Conservation (phyloP, 2,329 filamentous ascomycete species). For the Fusarium irregulare region DNA sequence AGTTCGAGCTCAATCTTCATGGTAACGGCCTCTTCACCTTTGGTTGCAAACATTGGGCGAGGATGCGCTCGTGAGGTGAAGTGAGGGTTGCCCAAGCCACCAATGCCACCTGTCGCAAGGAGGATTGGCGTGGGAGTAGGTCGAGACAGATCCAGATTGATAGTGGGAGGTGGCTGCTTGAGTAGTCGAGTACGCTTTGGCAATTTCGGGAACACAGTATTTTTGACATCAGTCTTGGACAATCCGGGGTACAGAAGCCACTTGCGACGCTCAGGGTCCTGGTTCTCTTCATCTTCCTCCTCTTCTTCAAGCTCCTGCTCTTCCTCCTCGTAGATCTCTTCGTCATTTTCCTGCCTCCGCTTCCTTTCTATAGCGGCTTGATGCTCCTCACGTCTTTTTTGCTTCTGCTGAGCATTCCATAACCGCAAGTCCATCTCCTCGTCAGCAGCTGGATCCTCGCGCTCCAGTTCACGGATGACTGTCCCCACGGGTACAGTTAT, state of each 20-base stretch:
- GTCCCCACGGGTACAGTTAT: constrained; percentile 94
- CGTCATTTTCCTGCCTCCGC: constrained; percentile 33
- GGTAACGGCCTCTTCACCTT: constrained; percentile 81
- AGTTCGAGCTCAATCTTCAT: constrained; percentile 89
- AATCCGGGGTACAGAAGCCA: constrained; percentile 90
- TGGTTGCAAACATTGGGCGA: constrained; percentile 88
- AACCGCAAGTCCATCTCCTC: constrained; percentile 59
- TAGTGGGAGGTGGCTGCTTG: constrained; percentile 77
- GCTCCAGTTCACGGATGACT: constrained; percentile 82
- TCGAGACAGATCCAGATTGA: constrained; percentile 77
- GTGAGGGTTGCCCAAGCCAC: constrained; percentile 92
- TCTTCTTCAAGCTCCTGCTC: constrained; percentile 41
- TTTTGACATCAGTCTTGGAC: constrained; percentile 73
- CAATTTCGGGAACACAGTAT: constrained; percentile 62
- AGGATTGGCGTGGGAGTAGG: constrained; percentile 87
- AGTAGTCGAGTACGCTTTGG: constrained; percentile 65
- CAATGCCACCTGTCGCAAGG: constrained; percentile 86
- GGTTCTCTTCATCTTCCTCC: constrained; percentile 55
- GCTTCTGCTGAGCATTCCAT: constrained; percentile 50
- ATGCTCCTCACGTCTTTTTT: constrained; percentile 47
- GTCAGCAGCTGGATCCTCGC: constrained; percentile 80
- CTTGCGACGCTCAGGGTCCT: constrained; percentile 70
- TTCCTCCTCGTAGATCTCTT: constrained; percentile 32
- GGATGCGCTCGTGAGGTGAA: constrained; percentile 82
- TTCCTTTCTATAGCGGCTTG: constrained; percentile 52